Conservation (phyloP, 345 rosid genomes). For the Melaleuca quinquenervia region DNA sequence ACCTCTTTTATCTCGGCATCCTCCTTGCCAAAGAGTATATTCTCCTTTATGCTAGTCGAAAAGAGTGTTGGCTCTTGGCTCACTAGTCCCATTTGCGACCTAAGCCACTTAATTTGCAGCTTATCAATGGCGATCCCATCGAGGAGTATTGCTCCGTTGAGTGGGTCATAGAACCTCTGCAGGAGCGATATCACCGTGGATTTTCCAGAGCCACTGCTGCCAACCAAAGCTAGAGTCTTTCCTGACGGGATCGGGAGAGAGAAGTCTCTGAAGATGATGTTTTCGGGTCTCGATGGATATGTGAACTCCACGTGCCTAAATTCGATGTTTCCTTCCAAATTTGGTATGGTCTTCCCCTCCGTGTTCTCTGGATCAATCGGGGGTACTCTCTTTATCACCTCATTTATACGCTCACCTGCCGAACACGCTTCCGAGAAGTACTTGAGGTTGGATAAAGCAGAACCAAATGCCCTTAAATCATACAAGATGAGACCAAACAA, state of each 20-base stretch:
- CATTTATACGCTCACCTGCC: slow-evolving; percentile 50
- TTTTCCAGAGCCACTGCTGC: slow-evolving; percentile 87
- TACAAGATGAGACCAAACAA: neutral
- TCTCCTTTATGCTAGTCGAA: slow-evolving; percentile 68
- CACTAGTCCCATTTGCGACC: slow-evolving; percentile 72
- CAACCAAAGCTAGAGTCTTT: slow-evolving; percentile 72
- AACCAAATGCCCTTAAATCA: slow-evolving; percentile 45
- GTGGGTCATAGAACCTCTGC: slow-evolving; percentile 79
- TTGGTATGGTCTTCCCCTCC: slow-evolving; percentile 35
- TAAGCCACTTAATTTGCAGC: slow-evolving; percentile 73
- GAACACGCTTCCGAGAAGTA: slow-evolving; percentile 57
- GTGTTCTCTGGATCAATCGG: slow-evolving; percentile 50
- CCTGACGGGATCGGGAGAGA: slow-evolving; percentile 54
- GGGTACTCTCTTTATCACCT: slow-evolving; percentile 62
- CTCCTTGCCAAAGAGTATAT: slow-evolving; percentile 67
- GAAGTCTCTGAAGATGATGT: slow-evolving; percentile 39
- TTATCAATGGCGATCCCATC: slow-evolving; percentile 49
- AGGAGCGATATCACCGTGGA: slow-evolving; percentile 70
- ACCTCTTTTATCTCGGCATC: slow-evolving; percentile 46
- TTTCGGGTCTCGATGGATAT: slow-evolving; percentile 74
- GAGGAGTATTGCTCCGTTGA: slow-evolving; percentile 50
- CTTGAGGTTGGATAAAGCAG: slow-evolving; percentile 61
- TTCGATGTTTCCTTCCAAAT: slow-evolving; percentile 49
- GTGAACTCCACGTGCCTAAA: slow-evolving; percentile 48
- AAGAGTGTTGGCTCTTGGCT: slow-evolving; percentile 74